A percentile compares a stretch with the other conserved stretches of the same genome.
Evolutionary conservation across 2,329 filamentous ascomycete genomes (phyloP).

Genomic region (Colletotrichum brevisporum): DNA sequence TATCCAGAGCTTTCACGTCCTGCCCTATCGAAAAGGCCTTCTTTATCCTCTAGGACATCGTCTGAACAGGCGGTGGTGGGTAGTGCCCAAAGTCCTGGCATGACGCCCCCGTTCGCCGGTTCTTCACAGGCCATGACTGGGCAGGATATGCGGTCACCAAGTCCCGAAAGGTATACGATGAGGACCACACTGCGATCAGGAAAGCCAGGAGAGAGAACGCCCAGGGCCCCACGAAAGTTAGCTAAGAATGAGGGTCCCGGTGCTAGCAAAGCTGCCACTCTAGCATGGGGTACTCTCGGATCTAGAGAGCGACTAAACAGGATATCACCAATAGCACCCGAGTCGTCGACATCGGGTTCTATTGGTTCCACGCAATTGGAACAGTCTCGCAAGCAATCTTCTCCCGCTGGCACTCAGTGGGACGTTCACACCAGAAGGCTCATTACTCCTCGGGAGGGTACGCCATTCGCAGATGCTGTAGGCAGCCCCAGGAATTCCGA

Average conservation of each 20-base stretch:
- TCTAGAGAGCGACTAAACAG: constrained; percentile 54
- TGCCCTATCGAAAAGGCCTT: constrained; percentile 68
- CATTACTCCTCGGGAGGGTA: constrained; percentile 55
- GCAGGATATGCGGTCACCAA: constrained; percentile 63
- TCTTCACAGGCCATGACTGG: constrained; percentile 50
- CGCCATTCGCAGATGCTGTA: constrained; percentile 47
- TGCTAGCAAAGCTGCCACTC: constrained; percentile 73
- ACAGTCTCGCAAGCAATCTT: constrained; percentile 47
- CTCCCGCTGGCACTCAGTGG: constrained; percentile 61
- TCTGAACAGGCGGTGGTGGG: constrained; percentile 62
- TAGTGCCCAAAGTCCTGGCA: constrained; percentile 42
- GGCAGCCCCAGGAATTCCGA: constrained; percentile 54
- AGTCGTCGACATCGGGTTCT: constrained; percentile 41
- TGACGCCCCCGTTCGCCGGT: constrained; percentile 43
- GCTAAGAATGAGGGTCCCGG: constrained; percentile 63
- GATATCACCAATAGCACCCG: constrained; percentile 45
- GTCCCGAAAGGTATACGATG: constrained; percentile 74
- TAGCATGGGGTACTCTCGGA: constrained; percentile 70
- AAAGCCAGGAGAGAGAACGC: constrained; percentile 59
- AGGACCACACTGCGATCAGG: constrained; percentile 71
- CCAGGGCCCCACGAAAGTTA: constrained; percentile 56
- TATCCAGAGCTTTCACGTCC: constrained; percentile 88
- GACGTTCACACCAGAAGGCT: constrained; percentile 69
- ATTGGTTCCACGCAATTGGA: constrained; percentile 48
- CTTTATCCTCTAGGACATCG: constrained; percentile 67